These are phyloP conservation scores for Penstemon davidsonii DNA, from an alignment of 257 asterid genomes.

Conservation along the genomic window DNA sequence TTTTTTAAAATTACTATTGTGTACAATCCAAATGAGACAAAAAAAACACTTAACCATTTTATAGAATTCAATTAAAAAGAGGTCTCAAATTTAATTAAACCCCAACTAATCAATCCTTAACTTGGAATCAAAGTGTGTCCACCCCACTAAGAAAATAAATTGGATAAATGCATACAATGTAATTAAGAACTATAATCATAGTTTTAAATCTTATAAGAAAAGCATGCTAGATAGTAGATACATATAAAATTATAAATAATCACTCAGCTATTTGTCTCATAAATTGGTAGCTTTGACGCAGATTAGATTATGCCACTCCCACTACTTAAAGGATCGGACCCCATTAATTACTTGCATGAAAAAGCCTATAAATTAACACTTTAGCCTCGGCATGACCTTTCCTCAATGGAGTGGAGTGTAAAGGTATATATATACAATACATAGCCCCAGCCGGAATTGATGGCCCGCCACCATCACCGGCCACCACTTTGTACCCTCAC, in stretches of 20 bases:
- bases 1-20: background rate
- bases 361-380: background rate
- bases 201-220: conserved; percentile 27
- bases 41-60: too few relatives aligned
- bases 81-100: background rate
- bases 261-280: conserved; percentile 32
- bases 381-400: background rate
- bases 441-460: background rate
- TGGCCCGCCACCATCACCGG: conserved; percentile 38
- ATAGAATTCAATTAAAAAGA: background rate
- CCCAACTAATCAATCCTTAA: background rate
- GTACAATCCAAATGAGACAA: background rate
- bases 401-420: background rate
- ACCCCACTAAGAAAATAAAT: conserved; percentile 11
- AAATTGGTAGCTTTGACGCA: conserved; percentile 16
- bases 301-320: conserved; percentile 7
- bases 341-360: conserved; percentile 8
- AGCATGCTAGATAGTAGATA: background rate
- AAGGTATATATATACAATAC: background rate
- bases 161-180: background rate
- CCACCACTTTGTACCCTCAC: conserved; percentile 14
- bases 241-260: background rate
- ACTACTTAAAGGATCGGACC: background rate
- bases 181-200: conserved; percentile 1
- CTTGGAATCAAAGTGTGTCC: conserved; percentile 1